Conservation (phyloP, 495 filamentous ascomycete genomes). For the Polyplosphaeria fusca region DNA sequence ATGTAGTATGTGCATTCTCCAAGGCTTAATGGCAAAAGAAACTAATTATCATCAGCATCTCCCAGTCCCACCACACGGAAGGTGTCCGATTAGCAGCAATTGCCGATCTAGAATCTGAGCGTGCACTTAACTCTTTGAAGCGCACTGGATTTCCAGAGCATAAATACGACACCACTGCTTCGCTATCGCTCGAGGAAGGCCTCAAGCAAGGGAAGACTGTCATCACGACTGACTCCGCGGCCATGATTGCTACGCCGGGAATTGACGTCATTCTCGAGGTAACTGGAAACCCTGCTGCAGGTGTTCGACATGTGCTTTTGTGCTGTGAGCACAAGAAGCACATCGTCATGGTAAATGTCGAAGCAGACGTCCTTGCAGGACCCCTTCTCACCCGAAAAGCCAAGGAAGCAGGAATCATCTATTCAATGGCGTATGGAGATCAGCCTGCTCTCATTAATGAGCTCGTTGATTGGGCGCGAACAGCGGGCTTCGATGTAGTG, state of each 20-base stretch:
- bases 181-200: constrained; percentile 22
- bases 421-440: constrained; percentile 36
- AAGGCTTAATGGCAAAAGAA: not conserved
- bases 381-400: constrained; percentile 30
- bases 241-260: constrained; percentile 18
- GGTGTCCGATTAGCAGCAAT: constrained; percentile 32
- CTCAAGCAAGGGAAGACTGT: constrained; percentile 27
- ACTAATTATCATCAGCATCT: constrained; percentile 7
- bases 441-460: constrained; percentile 33
- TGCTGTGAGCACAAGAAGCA: constrained; percentile 37
- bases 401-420: constrained; percentile 32
- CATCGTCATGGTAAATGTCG: constrained; percentile 36
- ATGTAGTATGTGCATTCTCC: constrained; percentile 18
- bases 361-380: constrained; percentile 34
- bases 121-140: constrained; percentile 23
- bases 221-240: constrained; percentile 28
- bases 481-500: constrained; percentile 33
- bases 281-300: constrained; percentile 30
- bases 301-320: constrained; percentile 30
- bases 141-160: constrained; percentile 27
- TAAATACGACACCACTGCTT: constrained; percentile 17
- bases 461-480: constrained; percentile 33
- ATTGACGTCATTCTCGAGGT: constrained; percentile 33
- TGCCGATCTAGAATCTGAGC: constrained; percentile 28
- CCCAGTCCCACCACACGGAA: constrained; percentile 24